phyloP scores from a whole-genome alignment of 2,329 filamentous ascomycete species.

The Pseudophaeomoniella oleicola region DNA sequence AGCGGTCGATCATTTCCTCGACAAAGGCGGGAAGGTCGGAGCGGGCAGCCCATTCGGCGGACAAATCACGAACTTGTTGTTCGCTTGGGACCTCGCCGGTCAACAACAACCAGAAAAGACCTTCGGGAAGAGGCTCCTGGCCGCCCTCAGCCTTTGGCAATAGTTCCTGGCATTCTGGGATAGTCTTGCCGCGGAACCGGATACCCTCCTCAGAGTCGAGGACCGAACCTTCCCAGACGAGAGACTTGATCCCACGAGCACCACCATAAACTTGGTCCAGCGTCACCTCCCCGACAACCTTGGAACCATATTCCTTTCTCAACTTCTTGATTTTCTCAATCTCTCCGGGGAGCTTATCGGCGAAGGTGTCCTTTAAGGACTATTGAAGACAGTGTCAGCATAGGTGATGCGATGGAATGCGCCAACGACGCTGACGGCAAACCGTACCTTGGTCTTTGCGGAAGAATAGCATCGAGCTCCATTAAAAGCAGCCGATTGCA shows the following conservation, averaged over 20 bases:
- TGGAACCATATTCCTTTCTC: constrained; percentile 88
- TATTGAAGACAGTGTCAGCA: constrained; percentile 27
- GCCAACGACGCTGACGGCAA: constrained; percentile 7
- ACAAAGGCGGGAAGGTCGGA: constrained; percentile 95
- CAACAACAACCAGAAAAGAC: constrained; percentile 98
- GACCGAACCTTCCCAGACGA: constrained; percentile 98
- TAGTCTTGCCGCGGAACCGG: constrained; percentile 97
- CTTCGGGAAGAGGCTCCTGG: constrained; percentile 93
- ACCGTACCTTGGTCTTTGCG: constrained; percentile 63
- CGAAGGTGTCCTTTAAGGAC: constrained; percentile 97
- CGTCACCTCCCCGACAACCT: constrained; percentile 93
- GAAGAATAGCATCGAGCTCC: constrained; percentile 82
- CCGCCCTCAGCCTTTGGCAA: constrained; percentile 95
- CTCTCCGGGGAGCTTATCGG: constrained; percentile 87
- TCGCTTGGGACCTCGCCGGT: constrained; percentile 95
- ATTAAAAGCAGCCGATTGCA: constrained; percentile 61
- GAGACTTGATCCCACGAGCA: constrained; percentile 95
- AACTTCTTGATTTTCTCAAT: constrained; percentile 99
- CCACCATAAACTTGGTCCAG: constrained; percentile 99
- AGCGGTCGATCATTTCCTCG: constrained; percentile 99
- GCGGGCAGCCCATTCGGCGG: constrained; percentile 96
- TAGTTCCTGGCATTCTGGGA: constrained; percentile 94
- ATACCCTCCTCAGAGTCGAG: constrained; percentile 98
- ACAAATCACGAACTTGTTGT: constrained; percentile 96
- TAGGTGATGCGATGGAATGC: constrained; percentile 4